These are phyloP conservation scores for Sugiyamaella boreocaroliniensis DNA, from an alignment of 805 yeast genomes.

Conservation along the genomic window DNA sequence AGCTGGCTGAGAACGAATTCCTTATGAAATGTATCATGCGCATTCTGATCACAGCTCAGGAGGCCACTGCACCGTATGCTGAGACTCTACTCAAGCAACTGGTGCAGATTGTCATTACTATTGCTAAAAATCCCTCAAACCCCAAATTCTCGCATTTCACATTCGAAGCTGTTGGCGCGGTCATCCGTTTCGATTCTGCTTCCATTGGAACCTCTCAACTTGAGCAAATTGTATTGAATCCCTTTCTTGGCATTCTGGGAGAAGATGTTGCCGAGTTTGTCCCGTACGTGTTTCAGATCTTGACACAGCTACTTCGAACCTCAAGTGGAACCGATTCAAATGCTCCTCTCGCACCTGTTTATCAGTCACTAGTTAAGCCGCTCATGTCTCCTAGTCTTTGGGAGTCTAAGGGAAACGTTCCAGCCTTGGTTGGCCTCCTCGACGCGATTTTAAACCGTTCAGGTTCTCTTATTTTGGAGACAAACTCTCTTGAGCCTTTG, in stretches of 20 bases:
- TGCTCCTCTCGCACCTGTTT: conserved; percentile 54
- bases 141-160: conserved; percentile 88
- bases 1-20: conserved; percentile 90
- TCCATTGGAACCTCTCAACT: conserved; percentile 33
- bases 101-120: conserved; percentile 58
- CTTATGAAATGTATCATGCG: conserved; percentile 85
- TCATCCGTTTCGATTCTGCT: conserved; percentile 48
- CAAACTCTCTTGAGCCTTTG: conserved; percentile 57
- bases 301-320: conserved; percentile 67
- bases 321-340: conserved; percentile 38
- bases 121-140: conserved; percentile 87
- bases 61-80: conserved; percentile 31
- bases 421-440: conserved; percentile 80
- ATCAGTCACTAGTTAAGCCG: conserved; percentile 66
- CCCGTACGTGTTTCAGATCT: conserved; percentile 87
- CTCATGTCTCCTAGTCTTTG: conserved; percentile 83
- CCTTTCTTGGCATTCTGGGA: conserved; percentile 58
- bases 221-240: conserved; percentile 56
- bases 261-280: conserved; percentile 90
- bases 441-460: conserved; percentile 53
- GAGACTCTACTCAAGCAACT: conserved; percentile 53
- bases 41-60: conserved; percentile 65
- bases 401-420: conserved; percentile 90
- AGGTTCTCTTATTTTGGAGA: conserved; percentile 33
- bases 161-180: conserved; percentile 79